Percentiles rank a stretch among this genome's conserved stretches.
Conservation (phyloP, 345 rosid species). For the Corchorus olitorius region DNA sequence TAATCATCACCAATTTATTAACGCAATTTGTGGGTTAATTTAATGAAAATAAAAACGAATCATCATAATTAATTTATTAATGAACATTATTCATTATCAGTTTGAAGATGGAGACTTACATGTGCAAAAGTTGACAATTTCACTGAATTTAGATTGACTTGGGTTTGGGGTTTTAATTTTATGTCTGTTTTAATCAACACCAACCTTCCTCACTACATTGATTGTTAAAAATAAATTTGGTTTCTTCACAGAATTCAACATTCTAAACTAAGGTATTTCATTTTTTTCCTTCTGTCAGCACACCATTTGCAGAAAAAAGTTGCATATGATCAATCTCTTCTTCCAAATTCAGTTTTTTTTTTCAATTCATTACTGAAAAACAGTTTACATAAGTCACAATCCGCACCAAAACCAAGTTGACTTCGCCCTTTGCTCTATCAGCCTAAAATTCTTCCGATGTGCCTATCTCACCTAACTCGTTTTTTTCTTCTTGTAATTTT, state of each 20-base stretch:
- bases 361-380: conserved; percentile 7
- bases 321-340: neutral
- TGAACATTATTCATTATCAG: neutral
- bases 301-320: conserved; percentile 18
- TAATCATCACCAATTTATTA: conserved; percentile 8
- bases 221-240: neutral
- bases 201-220: conserved; percentile 20
- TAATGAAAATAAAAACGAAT: neutral
- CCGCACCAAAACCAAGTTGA: conserved; percentile 25
- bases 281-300: neutral
- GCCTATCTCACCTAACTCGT: conserved; percentile 21
- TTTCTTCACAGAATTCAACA: neutral
- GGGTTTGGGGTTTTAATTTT: neutral
- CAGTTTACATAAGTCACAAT: conserved; percentile 21
- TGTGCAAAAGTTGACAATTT: conserved; percentile 6
- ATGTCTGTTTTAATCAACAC: neutral
- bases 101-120: neutral
- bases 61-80: neutral
- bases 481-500: neutral
- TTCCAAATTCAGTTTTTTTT: conserved; percentile 14
- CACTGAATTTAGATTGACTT: neutral
- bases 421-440: conserved; percentile 1
- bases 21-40: conserved; percentile 3
- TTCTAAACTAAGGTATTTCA: neutral
- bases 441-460: neutral